Conservation (phyloP, 2,329 filamentous ascomycete genomes). For the Neofusicoccum sp. region DNA sequence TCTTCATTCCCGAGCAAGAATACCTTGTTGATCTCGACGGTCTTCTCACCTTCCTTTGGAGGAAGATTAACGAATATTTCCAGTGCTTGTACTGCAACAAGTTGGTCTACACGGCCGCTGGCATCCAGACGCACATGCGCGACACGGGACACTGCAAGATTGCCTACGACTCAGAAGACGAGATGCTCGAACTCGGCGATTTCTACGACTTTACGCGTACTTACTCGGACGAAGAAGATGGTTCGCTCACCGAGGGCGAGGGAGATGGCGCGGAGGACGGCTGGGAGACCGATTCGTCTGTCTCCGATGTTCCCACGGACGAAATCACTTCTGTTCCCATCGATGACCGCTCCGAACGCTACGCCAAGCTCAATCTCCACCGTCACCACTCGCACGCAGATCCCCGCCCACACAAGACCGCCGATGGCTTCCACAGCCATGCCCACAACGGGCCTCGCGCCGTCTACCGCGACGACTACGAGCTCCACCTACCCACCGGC, state of each 20-base stretch:
- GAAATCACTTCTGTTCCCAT: constrained; percentile 80
- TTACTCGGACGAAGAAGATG: constrained; percentile 77
- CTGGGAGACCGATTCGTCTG: constrained; percentile 94
- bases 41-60: constrained; percentile 74
- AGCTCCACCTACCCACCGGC: constrained; percentile 89
- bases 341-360: constrained; percentile 70
- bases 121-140: constrained; percentile 94
- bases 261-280: constrained; percentile 72
- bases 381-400: constrained; percentile 75
- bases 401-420: constrained; percentile 71
- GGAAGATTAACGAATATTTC: constrained; percentile 76
- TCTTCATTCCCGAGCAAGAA: constrained; percentile 90
- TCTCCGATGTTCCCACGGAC: constrained; percentile 81
- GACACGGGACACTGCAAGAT: constrained; percentile 98
- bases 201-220: constrained; percentile 97
- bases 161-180: constrained; percentile 82
- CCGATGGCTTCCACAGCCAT: constrained; percentile 80
- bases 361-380: constrained; percentile 71
- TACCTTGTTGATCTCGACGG: constrained; percentile 84
- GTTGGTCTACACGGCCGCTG: constrained; percentile 73
- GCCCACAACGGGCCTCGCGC: constrained; percentile 72
- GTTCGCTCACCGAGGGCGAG: constrained; percentile 55
- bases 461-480: constrained; percentile 89
- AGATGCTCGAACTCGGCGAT: constrained; percentile 92
- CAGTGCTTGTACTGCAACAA: constrained; percentile 91